These are phyloP conservation scores for Colletotrichum tropicale DNA, from an alignment of 2,329 filamentous ascomycete species.

Conservation along the genomic window DNA sequence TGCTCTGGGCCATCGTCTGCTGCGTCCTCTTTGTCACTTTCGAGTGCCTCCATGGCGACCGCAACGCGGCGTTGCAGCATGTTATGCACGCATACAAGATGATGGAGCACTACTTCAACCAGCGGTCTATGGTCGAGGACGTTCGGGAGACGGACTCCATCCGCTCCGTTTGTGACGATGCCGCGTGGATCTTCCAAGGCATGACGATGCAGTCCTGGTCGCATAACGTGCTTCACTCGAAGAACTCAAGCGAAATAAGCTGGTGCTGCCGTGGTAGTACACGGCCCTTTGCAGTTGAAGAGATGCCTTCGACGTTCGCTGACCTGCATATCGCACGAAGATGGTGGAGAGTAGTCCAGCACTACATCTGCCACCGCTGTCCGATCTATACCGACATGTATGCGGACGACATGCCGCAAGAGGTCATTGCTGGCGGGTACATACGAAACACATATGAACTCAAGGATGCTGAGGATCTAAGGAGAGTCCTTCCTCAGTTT, in stretches of 20 bases:
- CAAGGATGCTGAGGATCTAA: slow-evolving; percentile 30
- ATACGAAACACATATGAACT: slow-evolving; percentile 30
- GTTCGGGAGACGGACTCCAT: neutral
- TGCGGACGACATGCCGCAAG: slow-evolving; percentile 24
- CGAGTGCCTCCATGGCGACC: slow-evolving; percentile 43
- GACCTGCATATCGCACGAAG: slow-evolving; percentile 36
- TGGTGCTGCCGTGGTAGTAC: slow-evolving; percentile 24
- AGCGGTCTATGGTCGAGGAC: neutral
- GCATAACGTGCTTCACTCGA: slow-evolving; percentile 1
- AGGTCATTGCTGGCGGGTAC: slow-evolving; percentile 32
- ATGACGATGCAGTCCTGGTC: slow-evolving; percentile 17
- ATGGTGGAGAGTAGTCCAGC: slow-evolving; percentile 43
- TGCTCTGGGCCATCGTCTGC: slow-evolving; percentile 42
- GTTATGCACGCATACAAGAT: slow-evolving; percentile 35
- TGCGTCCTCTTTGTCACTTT: slow-evolving; percentile 46
- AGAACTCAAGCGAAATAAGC: neutral
- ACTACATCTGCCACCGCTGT: slow-evolving; percentile 39
- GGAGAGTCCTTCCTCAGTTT: slow-evolving; percentile 38
- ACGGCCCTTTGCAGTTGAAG: slow-evolving; percentile 33
- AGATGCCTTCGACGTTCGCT: slow-evolving; percentile 35
- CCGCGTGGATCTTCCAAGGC: slow-evolving; percentile 15
- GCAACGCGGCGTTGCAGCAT: slow-evolving; percentile 42
- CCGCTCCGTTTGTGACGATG: slow-evolving; percentile 8
- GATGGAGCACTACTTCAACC: slow-evolving; percentile 14
- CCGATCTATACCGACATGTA: slow-evolving; percentile 33